Evolutionary conservation across 352 stramenopile species (phyloP).

Genomic region (Phytophthora megakarya): DNA sequence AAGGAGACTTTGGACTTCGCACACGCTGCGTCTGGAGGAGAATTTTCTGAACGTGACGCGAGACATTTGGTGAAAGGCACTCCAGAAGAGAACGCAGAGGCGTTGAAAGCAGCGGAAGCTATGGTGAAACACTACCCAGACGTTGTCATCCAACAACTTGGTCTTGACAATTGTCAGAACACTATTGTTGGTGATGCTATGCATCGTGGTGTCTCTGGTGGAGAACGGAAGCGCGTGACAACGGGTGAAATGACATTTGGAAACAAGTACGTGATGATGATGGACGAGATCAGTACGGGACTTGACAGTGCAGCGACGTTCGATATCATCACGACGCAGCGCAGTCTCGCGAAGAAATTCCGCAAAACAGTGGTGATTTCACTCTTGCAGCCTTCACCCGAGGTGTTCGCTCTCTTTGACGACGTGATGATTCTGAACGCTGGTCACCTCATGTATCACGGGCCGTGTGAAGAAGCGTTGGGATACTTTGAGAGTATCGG

Average conservation of each 20-base stretch:
- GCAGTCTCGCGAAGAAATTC: conserved; percentile 39
- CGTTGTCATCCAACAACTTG: conserved; percentile 15
- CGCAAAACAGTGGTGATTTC: conserved; percentile 55
- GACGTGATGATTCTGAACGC: conserved; percentile 68
- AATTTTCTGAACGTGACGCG: conserved; percentile 2
- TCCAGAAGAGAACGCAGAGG: conserved; percentile 12
- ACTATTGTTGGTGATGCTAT: conserved; percentile 21
- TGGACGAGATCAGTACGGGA: conserved; percentile 92
- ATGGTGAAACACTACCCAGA: conserved; percentile 10
- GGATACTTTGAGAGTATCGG: conserved; percentile 13
- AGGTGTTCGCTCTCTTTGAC: conserved; percentile 49
- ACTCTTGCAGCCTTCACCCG: conserved; percentile 55
- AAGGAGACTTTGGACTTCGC: conserved; percentile 35
- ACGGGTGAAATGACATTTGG: conserved; percentile 24
- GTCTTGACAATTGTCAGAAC: conserved; percentile 27
- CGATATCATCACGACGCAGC: conserved; percentile 84
- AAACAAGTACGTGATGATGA: conserved; percentile 43
- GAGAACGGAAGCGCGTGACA: conserved; percentile 23
- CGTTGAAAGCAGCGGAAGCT: neutral
- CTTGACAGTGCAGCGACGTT: conserved; percentile 90
- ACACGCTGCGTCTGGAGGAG: conserved; percentile 26
- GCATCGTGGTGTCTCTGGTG: conserved; percentile 15
- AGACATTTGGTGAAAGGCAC: conserved; percentile 12
- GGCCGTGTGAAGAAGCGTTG: conserved; percentile 16
- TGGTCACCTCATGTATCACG: conserved; percentile 79